A percentile compares a stretch with the other conserved stretches of the same genome.
phyloP scores from a whole-genome alignment of 805 yeast genomes.

The Scheffersomyces coipomensis region DNA sequence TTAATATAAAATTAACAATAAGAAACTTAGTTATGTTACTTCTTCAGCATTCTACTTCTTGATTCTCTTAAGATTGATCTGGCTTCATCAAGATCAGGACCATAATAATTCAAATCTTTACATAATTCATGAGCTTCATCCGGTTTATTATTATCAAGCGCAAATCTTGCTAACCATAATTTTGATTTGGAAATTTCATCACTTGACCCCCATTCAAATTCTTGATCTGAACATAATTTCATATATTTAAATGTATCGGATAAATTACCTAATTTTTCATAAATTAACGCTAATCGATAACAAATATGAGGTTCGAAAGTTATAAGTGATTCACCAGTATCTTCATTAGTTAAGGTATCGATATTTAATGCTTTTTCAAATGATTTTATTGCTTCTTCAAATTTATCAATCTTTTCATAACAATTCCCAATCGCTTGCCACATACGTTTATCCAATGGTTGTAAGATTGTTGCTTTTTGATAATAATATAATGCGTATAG shows the following conservation, averaged over 20 bases:
- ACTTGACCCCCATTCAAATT: conserved; percentile 59
- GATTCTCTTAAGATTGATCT: conserved; percentile 80
- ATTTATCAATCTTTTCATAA: conserved; percentile 73
- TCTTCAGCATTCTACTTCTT: conserved; percentile 44
- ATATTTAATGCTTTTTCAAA: conserved; percentile 72
- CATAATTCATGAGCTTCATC: conserved; percentile 73
- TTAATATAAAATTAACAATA: too few species aligned
- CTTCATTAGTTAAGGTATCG: conserved; percentile 33
- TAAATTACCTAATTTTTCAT: conserved; percentile 53
- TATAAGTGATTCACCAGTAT: conserved; percentile 4
- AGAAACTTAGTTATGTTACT: neutral
- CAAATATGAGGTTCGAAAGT: conserved; percentile 46
- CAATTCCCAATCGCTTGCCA: conserved; percentile 96
- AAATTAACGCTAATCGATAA: conserved; percentile 66
- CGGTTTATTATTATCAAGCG: conserved; percentile 55
- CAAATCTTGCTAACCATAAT: conserved; percentile 79
- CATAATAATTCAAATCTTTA: conserved; percentile 59
- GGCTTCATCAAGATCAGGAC: conserved; percentile 88
- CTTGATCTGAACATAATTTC: conserved; percentile 68
- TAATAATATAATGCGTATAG: conserved; percentile 88
- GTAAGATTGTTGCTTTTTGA: conserved; percentile 84
- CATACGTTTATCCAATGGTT: conserved; percentile 88
- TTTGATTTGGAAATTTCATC: conserved; percentile 80
- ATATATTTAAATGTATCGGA: conserved; percentile 59
- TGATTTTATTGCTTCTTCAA: conserved; percentile 73